These are phyloP conservation scores for Sistotremastrum suecicum DNA, from an alignment of 768 basidiomycete genomes.

Conservation along the genomic window DNA sequence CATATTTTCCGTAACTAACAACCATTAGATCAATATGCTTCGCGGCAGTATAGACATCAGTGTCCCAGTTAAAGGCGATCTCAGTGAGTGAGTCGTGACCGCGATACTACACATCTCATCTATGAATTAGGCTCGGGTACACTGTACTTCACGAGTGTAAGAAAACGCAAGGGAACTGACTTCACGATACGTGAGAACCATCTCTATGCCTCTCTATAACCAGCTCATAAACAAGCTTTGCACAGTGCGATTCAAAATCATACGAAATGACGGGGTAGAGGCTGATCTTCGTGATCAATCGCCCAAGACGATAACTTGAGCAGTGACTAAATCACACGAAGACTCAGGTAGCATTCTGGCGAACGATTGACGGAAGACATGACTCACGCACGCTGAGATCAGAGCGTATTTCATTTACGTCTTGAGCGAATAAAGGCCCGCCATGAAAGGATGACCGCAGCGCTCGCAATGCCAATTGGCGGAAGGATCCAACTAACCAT, in stretches of 20 bases:
- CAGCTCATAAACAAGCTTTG: not conserved
- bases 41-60: constrained; percentile 69
- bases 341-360: too few species aligned
- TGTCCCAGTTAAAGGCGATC: constrained; percentile 60
- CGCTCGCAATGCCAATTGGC: constrained; percentile 22
- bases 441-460: not conserved
- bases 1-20: not conserved
- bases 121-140: constrained; percentile 46
- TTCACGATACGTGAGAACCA: constrained; percentile 49
- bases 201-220: not conserved
- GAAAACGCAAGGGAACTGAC: constrained; percentile 55
- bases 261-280: constrained; percentile 38
- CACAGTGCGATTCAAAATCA: constrained; percentile 53
- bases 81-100: constrained; percentile 24
- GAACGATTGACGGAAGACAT: too few species aligned
- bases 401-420: too few species aligned
- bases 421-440: not conserved
- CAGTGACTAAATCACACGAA: too few species aligned
- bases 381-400: too few species aligned
- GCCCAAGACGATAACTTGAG: too few species aligned
- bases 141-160: constrained; percentile 72
- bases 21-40: constrained; percentile 49
- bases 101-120: not conserved
- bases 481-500: constrained; percentile 32
- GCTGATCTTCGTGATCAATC: too few species aligned